These are phyloP conservation scores for Gnomoniopsis smithogilvyi DNA, from an alignment of 2,329 filamentous ascomycete species.

Conservation along the genomic window DNA sequence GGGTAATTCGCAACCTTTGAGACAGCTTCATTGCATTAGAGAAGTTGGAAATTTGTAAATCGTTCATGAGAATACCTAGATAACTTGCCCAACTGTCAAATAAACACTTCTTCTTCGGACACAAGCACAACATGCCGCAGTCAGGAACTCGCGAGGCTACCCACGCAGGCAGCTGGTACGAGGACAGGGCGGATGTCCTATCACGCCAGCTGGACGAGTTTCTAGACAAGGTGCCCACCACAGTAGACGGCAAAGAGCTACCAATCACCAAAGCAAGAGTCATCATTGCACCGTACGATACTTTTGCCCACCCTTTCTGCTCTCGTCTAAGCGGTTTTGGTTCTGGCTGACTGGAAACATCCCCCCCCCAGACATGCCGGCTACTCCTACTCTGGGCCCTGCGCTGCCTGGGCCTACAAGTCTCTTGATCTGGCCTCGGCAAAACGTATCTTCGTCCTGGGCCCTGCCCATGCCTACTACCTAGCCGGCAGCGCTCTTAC, in stretches of 20 bases:
- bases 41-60: background rate
- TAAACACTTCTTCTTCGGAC: background rate
- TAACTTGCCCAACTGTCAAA: too few relatives aligned
- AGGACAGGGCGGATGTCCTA: slow-evolving; percentile 56
- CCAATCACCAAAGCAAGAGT: slow-evolving; percentile 74
- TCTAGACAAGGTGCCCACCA: slow-evolving; percentile 67
- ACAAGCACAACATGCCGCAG: slow-evolving; percentile 23
- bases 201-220: slow-evolving; percentile 68
- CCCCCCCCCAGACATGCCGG: slow-evolving; percentile 76
- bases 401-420: slow-evolving; percentile 94
- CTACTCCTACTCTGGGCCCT: slow-evolving; percentile 86
- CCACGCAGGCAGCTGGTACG: slow-evolving; percentile 90
- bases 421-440: slow-evolving; percentile 75
- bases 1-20: too few relatives aligned
- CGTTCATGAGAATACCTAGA: background rate
- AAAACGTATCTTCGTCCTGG: slow-evolving; percentile 88
- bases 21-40: too few relatives aligned
- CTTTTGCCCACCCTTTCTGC: background rate
- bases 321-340: background rate
- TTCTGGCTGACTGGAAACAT: background rate
- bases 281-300: slow-evolving; percentile 86
- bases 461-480: slow-evolving; percentile 86
- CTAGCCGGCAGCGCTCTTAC: slow-evolving; percentile 76
- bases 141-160: slow-evolving; percentile 49
- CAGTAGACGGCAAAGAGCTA: slow-evolving; percentile 56